These are phyloP conservation scores for Lactifluus echinatus DNA, from an alignment of 768 basidiomycete species.

Conservation along the genomic window DNA sequence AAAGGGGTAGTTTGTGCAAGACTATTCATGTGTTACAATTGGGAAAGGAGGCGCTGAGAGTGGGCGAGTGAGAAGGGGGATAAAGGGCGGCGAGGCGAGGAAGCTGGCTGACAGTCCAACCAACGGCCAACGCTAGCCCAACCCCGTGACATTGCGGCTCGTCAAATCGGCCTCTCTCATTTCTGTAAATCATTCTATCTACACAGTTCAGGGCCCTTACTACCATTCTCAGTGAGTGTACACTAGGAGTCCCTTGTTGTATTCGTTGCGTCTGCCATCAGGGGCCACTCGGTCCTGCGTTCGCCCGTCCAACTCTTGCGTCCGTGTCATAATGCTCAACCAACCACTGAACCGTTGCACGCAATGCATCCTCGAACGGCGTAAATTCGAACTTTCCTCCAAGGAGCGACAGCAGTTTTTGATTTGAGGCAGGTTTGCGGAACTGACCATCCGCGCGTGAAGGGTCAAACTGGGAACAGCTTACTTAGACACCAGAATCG, in stretches of 20 bases:
- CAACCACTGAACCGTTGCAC: slow-evolving; percentile 82
- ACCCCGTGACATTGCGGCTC: no score
- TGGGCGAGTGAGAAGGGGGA: not conserved
- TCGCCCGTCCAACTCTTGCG: slow-evolving; percentile 48
- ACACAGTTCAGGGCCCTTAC: no score
- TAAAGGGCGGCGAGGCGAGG: no score
- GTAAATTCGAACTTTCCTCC: slow-evolving; percentile 77
- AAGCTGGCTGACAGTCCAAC: no score
- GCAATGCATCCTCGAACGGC: slow-evolving; percentile 77
- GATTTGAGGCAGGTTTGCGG: slow-evolving; percentile 93
- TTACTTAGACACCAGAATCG: not conserved
- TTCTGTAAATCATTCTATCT: no score
- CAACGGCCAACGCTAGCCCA: no score
- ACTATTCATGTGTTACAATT: slow-evolving; percentile 32
- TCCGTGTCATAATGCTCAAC: slow-evolving; percentile 59
- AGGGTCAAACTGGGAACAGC: slow-evolving; percentile 61
- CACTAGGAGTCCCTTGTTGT: not conserved
- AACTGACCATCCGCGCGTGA: slow-evolving; percentile 86
- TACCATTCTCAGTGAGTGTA: not conserved
- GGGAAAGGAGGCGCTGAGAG: not conserved
- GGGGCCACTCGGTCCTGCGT: not conserved
- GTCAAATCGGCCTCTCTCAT: no score
- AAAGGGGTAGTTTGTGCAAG: slow-evolving; percentile 26
- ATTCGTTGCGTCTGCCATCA: not conserved
- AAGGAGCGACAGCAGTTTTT: slow-evolving; percentile 68